Conservation (phyloP, 2,329 filamentous ascomycete genomes). For the Ophiostoma sp. region DNA sequence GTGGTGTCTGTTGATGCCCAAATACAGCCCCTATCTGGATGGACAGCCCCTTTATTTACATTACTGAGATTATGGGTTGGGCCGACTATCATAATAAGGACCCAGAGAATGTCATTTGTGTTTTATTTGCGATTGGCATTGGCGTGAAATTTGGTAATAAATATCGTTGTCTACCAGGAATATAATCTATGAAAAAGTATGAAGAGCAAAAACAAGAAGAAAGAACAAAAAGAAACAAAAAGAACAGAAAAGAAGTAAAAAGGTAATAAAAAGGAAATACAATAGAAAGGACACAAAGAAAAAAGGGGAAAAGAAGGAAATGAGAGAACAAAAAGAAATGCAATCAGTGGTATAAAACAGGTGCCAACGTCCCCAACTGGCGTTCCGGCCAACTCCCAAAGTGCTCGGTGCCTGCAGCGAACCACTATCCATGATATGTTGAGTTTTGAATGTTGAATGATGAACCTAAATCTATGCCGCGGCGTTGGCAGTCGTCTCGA, state of each 20-base stretch:
- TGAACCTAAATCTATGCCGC: neutral
- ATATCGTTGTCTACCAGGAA: neutral
- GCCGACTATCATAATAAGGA: neutral
- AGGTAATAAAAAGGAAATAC: neutral
- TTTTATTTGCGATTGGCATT: neutral
- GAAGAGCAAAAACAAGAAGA: neutral
- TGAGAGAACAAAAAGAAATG: neutral
- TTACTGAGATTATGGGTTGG: neutral
- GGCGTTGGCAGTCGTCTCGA: neutral
- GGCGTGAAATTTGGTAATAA: neutral
- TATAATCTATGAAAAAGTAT: neutral
- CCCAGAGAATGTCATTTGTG: neutral
- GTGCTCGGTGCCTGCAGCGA: neutral
- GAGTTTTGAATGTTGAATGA: too few relatives aligned
- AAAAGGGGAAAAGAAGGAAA: neutral
- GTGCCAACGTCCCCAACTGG: neutral
- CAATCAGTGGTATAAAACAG: neutral
- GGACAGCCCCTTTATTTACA: neutral
- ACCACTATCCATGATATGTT: neutral
- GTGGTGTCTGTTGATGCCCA: neutral
- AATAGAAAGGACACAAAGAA: too few relatives aligned
- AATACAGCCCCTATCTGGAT: neutral
- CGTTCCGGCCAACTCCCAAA: neutral
- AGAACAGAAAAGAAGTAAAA: neutral
- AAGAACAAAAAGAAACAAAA: neutral